A percentile compares a stretch with the other conserved stretches of the same genome.
phyloP scores from a whole-genome alignment of 2,329 filamentous ascomycete species.

The Leptographium galeiforme region DNA sequence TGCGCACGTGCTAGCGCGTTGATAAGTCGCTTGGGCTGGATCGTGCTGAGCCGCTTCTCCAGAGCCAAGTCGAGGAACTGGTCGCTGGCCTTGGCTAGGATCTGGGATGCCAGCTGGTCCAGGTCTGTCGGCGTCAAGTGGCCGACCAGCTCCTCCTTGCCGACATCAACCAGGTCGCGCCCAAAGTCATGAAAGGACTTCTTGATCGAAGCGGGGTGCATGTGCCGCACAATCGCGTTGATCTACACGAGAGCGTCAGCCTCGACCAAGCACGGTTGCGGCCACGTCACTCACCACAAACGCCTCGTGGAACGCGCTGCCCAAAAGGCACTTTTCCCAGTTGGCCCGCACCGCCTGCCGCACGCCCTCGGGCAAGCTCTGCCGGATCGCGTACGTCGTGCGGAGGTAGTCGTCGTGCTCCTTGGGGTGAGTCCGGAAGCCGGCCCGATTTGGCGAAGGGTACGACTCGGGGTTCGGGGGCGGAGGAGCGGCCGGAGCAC shows the following conservation, averaged over 20 bases:
- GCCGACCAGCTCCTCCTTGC: slow-evolving; percentile 26
- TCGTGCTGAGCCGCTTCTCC: slow-evolving; percentile 37
- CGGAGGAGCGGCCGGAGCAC: background rate
- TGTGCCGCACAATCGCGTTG: slow-evolving; percentile 34
- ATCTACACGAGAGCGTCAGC: slow-evolving; percentile 20
- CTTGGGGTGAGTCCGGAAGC: slow-evolving; percentile 17
- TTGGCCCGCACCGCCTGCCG: slow-evolving; percentile 34
- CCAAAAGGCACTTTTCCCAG: slow-evolving; percentile 35
- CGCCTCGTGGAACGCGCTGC: slow-evolving; percentile 37
- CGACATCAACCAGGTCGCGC: slow-evolving; percentile 24
- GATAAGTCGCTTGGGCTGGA: slow-evolving; percentile 39
- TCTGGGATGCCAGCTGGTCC: slow-evolving; percentile 28
- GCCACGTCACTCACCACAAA: slow-evolving; percentile 32
- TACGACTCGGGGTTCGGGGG: background rate
- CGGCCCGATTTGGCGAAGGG: slow-evolving; percentile 21
- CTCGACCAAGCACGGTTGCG: background rate
- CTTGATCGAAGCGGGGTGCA: slow-evolving; percentile 22
- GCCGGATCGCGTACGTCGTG: slow-evolving; percentile 25
- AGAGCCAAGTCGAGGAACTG: slow-evolving; percentile 38
- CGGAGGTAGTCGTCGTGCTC: slow-evolving; percentile 25
- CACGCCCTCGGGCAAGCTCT: slow-evolving; percentile 29
- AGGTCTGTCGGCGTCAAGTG: slow-evolving; percentile 27
- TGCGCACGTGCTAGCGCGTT: slow-evolving; percentile 43
- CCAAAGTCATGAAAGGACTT: slow-evolving; percentile 33
- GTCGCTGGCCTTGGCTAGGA: slow-evolving; percentile 33